phyloP scores from a whole-genome alignment of 306 rosid species.

The Trifolium pratense region DNA sequence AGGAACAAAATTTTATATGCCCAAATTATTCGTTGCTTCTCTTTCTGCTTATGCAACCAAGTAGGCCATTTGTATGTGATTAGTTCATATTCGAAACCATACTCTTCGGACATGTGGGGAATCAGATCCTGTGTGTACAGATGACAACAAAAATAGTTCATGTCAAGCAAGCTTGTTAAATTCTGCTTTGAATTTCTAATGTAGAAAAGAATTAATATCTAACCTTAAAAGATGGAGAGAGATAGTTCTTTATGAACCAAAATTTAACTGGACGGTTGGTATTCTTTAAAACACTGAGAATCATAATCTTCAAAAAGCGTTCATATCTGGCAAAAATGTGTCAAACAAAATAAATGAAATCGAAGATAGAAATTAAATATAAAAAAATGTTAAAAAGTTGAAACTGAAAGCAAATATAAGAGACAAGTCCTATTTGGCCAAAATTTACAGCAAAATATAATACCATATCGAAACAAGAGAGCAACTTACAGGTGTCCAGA shows the following conservation, averaged over 20 bases:
- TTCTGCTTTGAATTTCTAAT: constrained; percentile 25
- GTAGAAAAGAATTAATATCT: constrained; percentile 25
- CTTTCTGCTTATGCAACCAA: constrained; percentile 99
- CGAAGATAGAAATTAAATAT: constrained; percentile 28
- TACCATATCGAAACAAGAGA: constrained; percentile 39
- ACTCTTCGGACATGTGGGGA: constrained; percentile 92
- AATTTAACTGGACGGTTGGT: constrained; percentile 92
- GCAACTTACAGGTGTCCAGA: constrained; percentile 95
- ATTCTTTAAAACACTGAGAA: constrained; percentile 91
- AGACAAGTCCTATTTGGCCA: neutral
- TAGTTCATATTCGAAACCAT: constrained; percentile 88
- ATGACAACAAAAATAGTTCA: constrained; percentile 37
- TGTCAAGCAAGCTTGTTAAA: constrained; percentile 28
- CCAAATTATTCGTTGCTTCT: constrained; percentile 98
- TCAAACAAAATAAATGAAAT: constrained; percentile 38
- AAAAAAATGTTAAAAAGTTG: neutral
- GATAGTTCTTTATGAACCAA: constrained; percentile 99
- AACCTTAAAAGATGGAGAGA: constrained; percentile 98
- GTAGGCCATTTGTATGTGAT: constrained; percentile 99
- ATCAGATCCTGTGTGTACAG: constrained; percentile 69
- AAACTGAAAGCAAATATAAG: constrained; percentile 13
- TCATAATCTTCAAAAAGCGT: constrained; percentile 96
- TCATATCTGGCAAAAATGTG: constrained; percentile 73
- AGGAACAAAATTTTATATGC: constrained; percentile 97
- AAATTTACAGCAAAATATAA: constrained; percentile 31